Percentiles rank a stretch among this genome's conserved stretches.
phyloP scores from a whole-genome alignment of 179 eudicot genomes.

The Camellia oleifera region DNA sequence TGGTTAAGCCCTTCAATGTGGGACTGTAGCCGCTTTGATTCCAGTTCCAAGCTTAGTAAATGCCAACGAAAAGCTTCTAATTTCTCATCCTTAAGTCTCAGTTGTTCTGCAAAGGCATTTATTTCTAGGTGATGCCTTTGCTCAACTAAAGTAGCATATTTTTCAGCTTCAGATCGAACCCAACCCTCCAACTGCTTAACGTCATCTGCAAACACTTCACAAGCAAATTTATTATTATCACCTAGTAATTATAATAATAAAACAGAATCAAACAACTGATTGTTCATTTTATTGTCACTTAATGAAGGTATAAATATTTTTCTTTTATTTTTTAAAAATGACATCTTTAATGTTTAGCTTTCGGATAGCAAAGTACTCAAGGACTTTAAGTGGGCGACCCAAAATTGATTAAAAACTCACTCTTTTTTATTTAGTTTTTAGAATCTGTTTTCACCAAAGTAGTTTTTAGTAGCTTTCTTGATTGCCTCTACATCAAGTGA shows the following conservation, averaged over 20 bases:
- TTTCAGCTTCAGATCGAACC: constrained; percentile 62
- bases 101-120: constrained; percentile 71
- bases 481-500: no score
- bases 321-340: neutral
- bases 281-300: neutral
- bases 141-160: constrained; percentile 45
- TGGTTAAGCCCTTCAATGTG: constrained; percentile 64
- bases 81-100: constrained; percentile 74
- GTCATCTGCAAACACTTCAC: constrained; percentile 41
- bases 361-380: neutral
- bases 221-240: constrained; percentile 1
- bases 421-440: no score
- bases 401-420: no score
- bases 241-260: neutral
- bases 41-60: constrained; percentile 59
- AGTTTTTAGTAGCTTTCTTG: no score
- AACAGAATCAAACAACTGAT: neutral
- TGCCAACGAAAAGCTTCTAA: constrained; percentile 75
- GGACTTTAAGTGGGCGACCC: no score
- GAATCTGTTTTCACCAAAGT: no score
- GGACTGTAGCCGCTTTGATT: constrained; percentile 57
- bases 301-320: neutral
- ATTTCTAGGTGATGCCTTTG: constrained; percentile 68
- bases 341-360: neutral
- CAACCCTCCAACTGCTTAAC: constrained; percentile 54